Evolutionary conservation across 2,329 filamentous ascomycete species (phyloP), one percentile per base, ranked within the genome.

Genomic region (Didymella lethalis): DNA sequence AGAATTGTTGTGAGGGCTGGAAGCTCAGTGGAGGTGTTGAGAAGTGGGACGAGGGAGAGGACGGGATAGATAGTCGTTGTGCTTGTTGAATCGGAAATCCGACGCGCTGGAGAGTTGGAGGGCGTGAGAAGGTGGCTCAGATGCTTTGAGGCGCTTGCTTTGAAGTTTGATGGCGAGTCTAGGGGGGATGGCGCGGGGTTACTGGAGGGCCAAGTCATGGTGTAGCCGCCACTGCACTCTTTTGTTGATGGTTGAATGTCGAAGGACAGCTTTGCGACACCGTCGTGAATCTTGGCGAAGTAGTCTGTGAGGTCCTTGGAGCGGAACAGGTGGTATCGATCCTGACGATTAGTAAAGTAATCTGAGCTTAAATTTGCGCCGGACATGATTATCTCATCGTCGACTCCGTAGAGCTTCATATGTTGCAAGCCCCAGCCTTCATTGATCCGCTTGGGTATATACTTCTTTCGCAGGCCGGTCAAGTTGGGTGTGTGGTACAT

Each of bases 401-500:
- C 95, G 23, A 97, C 82, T 0, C 95, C 95, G 69, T 99, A 99
- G 0, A 99, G 83, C 83, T 99, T 99, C 94, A 99, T 99, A 74
- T 99, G 95, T 75, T 99, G 95, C 61, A 99, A 79, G 1, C 95
- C 95, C 95, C 95, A 99, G 18, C 95, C 95, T 79, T 99, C 95
- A 68, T 99, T 99, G 75, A 99, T 94, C 20, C 95, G 85, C 73
- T 87, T 91, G 0, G 95, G 95, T 2, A 98, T 86, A 65, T 91
- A 82, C 70, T 88, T 88, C 79, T 98, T 98, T 49, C 89, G 86
- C 57, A 96, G 68, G 0, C 95, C 95, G 2, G 91, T 96, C 64
- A 99, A 79, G 71, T 99, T 99, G 0, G 95, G 95, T 0, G 95
- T 99, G 78, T 99, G 95, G 74, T 96, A 99, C 93, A 99, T 96